These are phyloP conservation scores for Alternaria gansuensis DNA, from an alignment of 2,329 filamentous ascomycete genomes.

Conservation along the genomic window DNA sequence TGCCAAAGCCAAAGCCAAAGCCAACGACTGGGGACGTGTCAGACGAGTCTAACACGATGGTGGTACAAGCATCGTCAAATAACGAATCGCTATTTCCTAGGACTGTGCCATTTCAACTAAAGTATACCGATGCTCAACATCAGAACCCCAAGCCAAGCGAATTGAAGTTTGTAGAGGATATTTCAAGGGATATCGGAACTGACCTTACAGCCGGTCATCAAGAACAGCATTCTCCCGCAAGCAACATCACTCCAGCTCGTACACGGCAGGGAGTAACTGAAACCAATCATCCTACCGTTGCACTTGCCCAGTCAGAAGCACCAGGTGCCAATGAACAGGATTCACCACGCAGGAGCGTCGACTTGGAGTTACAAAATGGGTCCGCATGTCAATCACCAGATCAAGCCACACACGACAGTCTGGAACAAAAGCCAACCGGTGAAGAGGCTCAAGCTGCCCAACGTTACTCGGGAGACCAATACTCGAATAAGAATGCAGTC, in stretches of 20 bases:
- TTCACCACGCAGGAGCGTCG: neutral
- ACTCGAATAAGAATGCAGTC: constrained; percentile 16
- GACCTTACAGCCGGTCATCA: neutral
- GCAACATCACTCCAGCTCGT: neutral
- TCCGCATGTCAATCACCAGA: neutral
- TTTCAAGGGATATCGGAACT: neutral
- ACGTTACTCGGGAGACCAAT: neutral
- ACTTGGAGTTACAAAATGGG: neutral
- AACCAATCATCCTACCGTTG: neutral
- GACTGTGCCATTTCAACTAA: neutral
- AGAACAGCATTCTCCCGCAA: neutral
- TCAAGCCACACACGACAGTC: neutral
- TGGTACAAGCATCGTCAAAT: neutral
- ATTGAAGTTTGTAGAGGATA: neutral
- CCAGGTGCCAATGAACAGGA: neutral
- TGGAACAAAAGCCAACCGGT: neutral
- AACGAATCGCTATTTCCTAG: neutral
- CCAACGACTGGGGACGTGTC: neutral
- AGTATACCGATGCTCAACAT: neutral
- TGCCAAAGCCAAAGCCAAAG: neutral
- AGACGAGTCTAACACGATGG: neutral
- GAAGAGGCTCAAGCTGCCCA: neutral
- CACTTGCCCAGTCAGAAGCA: neutral
- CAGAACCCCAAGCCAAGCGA: neutral
- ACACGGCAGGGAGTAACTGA: neutral